Conservation (phyloP, 2,329 filamentous ascomycete species). For the Venturia effusa region DNA sequence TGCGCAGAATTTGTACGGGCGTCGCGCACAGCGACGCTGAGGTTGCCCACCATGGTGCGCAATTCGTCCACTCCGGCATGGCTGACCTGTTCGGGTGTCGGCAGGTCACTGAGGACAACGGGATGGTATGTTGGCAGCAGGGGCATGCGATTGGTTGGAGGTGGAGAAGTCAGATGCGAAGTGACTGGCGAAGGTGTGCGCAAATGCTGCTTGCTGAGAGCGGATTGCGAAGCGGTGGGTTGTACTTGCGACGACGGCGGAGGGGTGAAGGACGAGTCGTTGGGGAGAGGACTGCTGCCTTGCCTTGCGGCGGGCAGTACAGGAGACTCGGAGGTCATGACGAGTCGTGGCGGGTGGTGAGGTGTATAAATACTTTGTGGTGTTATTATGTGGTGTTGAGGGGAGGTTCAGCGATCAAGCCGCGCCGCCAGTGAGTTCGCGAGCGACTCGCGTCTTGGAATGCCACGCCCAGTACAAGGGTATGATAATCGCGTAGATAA, state of each 20-base stretch:
- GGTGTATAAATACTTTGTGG: background rate
- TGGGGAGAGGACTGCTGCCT: conserved; percentile 27
- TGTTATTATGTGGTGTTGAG: background rate
- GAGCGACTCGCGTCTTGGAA: background rate
- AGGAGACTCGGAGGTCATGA: background rate
- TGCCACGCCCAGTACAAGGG: background rate
- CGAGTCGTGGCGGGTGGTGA: background rate
- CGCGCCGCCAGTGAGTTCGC: background rate
- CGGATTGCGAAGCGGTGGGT: conserved; percentile 20
- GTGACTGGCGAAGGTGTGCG: conserved; percentile 41
- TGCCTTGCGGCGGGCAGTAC: background rate
- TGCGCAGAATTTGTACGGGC: conserved; percentile 78
- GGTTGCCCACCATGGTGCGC: conserved; percentile 40
- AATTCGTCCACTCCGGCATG: conserved; percentile 41
- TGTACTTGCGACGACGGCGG: conserved; percentile 49
- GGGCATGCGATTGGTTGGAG: conserved; percentile 25
- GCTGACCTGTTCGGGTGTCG: conserved; percentile 40
- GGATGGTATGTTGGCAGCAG: background rate
- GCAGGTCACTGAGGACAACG: conserved; percentile 23
- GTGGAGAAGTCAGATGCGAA: conserved; percentile 38
- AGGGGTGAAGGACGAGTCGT: conserved; percentile 44
- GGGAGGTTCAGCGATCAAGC: background rate
- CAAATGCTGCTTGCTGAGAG: conserved; percentile 23
- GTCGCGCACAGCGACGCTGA: conserved; percentile 47
- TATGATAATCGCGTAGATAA: background rate